phyloP scores from a whole-genome alignment of 257 asterid species.

The Fraxinus quadrangulata region DNA sequence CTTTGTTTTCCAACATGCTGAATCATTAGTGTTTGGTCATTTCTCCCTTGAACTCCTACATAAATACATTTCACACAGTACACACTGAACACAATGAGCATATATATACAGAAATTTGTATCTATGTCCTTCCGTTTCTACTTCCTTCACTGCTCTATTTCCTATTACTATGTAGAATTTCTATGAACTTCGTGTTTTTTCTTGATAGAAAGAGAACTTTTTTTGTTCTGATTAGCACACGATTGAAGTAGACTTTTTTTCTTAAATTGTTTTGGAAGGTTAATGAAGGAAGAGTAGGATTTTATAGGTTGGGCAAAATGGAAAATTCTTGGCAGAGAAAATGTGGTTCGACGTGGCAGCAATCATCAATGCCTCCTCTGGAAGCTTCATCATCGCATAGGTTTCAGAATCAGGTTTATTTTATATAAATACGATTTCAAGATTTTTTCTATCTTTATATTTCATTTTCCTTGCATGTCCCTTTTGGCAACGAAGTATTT shows the following conservation, averaged over 20 bases:
- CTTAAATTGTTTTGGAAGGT: neutral
- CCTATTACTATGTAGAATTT: neutral
- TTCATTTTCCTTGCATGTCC: too few species aligned
- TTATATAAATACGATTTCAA: neutral
- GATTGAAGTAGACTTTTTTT: too few species aligned
- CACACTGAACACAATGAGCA: slow-evolving; percentile 17
- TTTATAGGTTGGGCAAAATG: slow-evolving; percentile 29
- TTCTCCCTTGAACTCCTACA: neutral
- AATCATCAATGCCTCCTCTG: slow-evolving; percentile 10
- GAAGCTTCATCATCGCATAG: slow-evolving; percentile 27
- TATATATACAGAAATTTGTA: slow-evolving; percentile 7
- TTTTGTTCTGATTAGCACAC: neutral
- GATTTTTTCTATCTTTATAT: neutral
- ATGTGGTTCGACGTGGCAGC: slow-evolving; percentile 36
- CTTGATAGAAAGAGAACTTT: neutral
- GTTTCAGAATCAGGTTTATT: slow-evolving; percentile 31
- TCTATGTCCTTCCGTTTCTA: slow-evolving; percentile 4
- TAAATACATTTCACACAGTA: slow-evolving; percentile 4
- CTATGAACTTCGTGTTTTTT: neutral
- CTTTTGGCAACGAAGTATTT: too few species aligned
- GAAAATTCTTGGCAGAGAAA: slow-evolving; percentile 41
- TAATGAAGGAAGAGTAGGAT: slow-evolving; percentile 35
- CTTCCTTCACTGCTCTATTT: neutral
- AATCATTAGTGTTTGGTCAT: neutral
- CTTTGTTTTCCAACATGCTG: neutral